Evolutionary conservation across 2,329 filamentous ascomycete genomes (phyloP).

Genomic region (Periglandula ipomoeae): DNA sequence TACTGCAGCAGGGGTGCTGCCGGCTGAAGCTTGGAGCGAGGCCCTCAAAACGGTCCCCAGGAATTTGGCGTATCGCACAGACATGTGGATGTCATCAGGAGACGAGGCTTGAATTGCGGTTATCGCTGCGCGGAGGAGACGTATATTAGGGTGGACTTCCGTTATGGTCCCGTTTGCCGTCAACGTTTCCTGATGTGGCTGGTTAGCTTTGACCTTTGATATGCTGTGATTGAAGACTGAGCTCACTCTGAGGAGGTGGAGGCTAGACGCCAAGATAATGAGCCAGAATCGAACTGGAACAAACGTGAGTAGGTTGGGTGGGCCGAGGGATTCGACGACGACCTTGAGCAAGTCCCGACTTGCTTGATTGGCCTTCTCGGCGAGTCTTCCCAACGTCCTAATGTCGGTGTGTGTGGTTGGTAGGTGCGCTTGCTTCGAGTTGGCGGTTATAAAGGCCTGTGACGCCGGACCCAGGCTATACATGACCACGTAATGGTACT

Average conservation of each 20-base stretch:
- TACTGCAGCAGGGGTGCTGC: background rate
- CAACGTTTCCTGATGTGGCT: constrained; percentile 7
- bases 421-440: background rate
- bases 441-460: constrained; percentile 4
- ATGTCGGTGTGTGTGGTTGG: background rate
- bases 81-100: constrained; percentile 11
- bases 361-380: background rate
- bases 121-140: constrained; percentile 8
- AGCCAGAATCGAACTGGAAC: constrained; percentile 11
- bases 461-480: constrained; percentile 5
- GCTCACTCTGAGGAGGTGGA: too few species aligned
- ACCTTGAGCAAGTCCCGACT: constrained; percentile 7
- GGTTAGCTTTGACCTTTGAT: too few species aligned
- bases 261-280: constrained; percentile 10
- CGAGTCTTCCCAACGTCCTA: background rate
- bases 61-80: constrained; percentile 11
- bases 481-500: constrained; percentile 8
- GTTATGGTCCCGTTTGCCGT: constrained; percentile 4
- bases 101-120: constrained; percentile 7
- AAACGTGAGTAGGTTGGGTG: constrained; percentile 2
- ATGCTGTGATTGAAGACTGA: constrained; percentile 4
- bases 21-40: constrained; percentile 4
- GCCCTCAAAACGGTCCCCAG: constrained; percentile 8
- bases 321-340: constrained; percentile 6
- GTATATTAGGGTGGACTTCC: constrained; percentile 6